Evolutionary conservation across 78 protist species (phyloP).

Genomic region (Anaeramoeba ignava): DNA sequence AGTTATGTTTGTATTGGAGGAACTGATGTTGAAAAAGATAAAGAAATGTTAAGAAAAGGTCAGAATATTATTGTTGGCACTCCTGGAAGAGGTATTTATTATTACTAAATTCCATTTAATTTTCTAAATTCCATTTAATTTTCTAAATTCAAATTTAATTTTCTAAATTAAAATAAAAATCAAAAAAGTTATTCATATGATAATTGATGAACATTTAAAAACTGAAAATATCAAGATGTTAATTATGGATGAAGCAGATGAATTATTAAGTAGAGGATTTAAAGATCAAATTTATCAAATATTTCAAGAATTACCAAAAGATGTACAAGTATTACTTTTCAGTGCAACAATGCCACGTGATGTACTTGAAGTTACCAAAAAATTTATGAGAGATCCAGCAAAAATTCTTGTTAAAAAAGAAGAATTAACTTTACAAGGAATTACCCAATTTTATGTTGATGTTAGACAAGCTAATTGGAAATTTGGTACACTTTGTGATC

Average conservation of each 20-base stretch:
- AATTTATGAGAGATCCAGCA: slow-evolving; percentile 93
- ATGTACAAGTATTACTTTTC: slow-evolving; percentile 87
- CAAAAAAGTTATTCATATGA: slow-evolving; percentile 29
- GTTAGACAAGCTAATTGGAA: slow-evolving; percentile 88
- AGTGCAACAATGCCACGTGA: slow-evolving; percentile 95
- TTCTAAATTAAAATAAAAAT: too few relatives aligned
- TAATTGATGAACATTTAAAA: slow-evolving; percentile 14
- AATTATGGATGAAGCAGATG: slow-evolving; percentile 99
- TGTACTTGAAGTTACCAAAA: slow-evolving; percentile 83
- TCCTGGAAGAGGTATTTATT: too few relatives aligned
- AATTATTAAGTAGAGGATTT: slow-evolving; percentile 91
- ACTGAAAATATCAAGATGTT: slow-evolving; percentile 68
- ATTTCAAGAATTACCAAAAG: slow-evolving; percentile 74
- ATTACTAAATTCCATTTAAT: too few relatives aligned
- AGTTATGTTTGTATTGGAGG: slow-evolving; percentile 96
- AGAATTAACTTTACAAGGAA: slow-evolving; percentile 97
- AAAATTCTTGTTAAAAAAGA: slow-evolving; percentile 44
- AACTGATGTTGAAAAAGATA: slow-evolving; percentile 77
- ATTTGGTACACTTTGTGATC: slow-evolving; percentile 93
- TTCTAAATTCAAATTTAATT: too few relatives aligned
- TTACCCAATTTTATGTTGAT: slow-evolving; percentile 91
- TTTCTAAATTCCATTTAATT: too few relatives aligned
- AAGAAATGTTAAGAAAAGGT: slow-evolving; percentile 41
- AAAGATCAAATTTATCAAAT: slow-evolving; percentile 95
- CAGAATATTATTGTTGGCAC: slow-evolving; percentile 97